Evolutionary conservation across 1,284 basidiomycete genomes (phyloP), one percentile per base, ranked within the genome.

Genomic region (Mycena sp.): DNA sequence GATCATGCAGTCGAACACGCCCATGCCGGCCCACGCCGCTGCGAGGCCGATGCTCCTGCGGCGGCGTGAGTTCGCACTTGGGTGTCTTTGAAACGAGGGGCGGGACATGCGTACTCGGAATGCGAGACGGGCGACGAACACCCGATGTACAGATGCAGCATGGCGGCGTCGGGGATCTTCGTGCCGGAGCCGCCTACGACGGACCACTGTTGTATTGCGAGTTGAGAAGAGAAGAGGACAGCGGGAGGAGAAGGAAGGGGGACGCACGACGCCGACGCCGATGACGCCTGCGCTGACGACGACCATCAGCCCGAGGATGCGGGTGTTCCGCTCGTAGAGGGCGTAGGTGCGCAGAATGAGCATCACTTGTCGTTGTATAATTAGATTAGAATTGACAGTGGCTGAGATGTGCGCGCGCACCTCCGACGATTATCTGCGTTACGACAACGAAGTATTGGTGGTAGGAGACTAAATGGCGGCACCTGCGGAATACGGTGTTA

Each of bases 341-440:
- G 62, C 62, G 26, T 63, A 59, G 1, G 62, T 63, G 28, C 62
- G 56, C 3, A 63, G 14, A 1, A 59, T 50, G 17, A 63, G 62
- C 56, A 63, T 63, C 10, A 50, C 61, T 63, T 37, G 37, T 28
- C 2, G 3, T 19, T 25, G 21, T 3, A 26, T 7, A 40, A 16
- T 14, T 7, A 11, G 19, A 4, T 4, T 21, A 7, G 2, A 2
- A n/a, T 11, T 19, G 3, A 10, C 5, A n/a, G 43, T 26, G 19
- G 17, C 19, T 4, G 25, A 5, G 26, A 4, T 49, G n/a, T n/a
- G 12, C n/a, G 26, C 46, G 25, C 52, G 38, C 6, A 55, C 52
- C 52, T 41, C 45, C 56, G 26, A 50, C 25, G 17, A 58, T 49
- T 38, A 48, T 32, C 26, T 58, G 56, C n/a, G 30, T 48, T 4